Percentiles rank a stretch among this genome's conserved stretches.
phyloP scores from a whole-genome alignment of 345 rosid species.

The Arabis alpina region DNA sequence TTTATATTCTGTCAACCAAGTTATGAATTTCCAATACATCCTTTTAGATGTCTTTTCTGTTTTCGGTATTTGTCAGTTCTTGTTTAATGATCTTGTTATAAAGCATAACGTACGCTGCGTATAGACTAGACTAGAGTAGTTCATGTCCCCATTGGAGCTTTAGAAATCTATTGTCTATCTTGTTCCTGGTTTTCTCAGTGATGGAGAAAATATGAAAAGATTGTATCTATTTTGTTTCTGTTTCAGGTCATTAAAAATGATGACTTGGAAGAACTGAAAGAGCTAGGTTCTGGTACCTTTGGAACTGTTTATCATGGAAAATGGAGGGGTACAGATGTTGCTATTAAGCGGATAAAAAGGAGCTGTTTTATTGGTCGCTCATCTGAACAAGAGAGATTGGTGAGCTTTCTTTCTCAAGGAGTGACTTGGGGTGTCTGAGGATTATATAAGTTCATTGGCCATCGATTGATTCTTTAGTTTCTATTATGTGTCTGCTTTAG shows the following conservation, averaged over 20 bases:
- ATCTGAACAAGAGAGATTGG: constrained; percentile 97
- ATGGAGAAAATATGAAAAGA: constrained; percentile 21
- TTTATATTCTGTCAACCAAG: constrained; percentile 28
- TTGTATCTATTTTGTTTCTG: constrained; percentile 25
- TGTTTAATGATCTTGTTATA: constrained; percentile 9
- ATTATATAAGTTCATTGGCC: constrained; percentile 1
- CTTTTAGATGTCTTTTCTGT: constrained; percentile 9
- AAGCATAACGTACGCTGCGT: not conserved
- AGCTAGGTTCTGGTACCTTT: constrained; percentile 97
- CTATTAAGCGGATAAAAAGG: constrained; percentile 92
- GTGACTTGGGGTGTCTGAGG: constrained; percentile 16
- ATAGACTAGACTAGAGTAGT: constrained; percentile 24
- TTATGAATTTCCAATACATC: constrained; percentile 25
- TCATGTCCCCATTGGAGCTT: constrained; percentile 21
- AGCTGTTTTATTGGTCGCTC: constrained; percentile 94
- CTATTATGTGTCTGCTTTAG: constrained; percentile 24
- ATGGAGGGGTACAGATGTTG: constrained; percentile 99
- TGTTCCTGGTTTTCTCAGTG: constrained; percentile 28
- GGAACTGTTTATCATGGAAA: constrained; percentile 99
- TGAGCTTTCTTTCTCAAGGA: constrained; percentile 39
- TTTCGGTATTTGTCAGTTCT: constrained; percentile 3
- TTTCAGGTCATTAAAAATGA: constrained; percentile 85
- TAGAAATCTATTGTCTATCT: constrained; percentile 16
- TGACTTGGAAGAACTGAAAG: constrained; percentile 96
- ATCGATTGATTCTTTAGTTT: constrained; percentile 13